A percentile compares a stretch with the other conserved stretches of the same genome.
Conservation (phyloP, 345 rosid genomes). For the Lepidium aucheri region DNA sequence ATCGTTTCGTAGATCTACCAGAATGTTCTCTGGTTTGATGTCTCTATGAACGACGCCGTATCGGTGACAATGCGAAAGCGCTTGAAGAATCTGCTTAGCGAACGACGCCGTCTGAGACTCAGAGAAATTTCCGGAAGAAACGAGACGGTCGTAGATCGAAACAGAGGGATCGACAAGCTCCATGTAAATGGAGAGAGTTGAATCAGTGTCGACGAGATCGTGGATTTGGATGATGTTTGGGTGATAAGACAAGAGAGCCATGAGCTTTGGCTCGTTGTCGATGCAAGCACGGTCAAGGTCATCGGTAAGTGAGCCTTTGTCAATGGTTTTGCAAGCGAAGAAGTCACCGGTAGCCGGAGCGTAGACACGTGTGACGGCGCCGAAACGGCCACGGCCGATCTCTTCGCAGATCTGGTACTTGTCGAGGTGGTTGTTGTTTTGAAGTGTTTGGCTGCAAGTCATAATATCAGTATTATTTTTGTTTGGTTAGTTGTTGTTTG, state of each 20-base stretch:
- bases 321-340: slow-evolving; percentile 64
- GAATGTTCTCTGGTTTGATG: slow-evolving; percentile 69
- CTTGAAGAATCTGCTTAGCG: slow-evolving; percentile 44
- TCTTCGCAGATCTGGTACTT: slow-evolving; percentile 60
- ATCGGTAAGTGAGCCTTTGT: slow-evolving; percentile 45
- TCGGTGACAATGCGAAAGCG: slow-evolving; percentile 63
- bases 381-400: slow-evolving; percentile 78
- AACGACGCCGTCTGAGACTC: slow-evolving; percentile 45
- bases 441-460: slow-evolving; percentile 26
- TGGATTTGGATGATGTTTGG: slow-evolving; percentile 54
- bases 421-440: slow-evolving; percentile 17
- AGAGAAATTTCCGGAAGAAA: slow-evolving; percentile 17
- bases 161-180: slow-evolving; percentile 47
- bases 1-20: slow-evolving; percentile 38
- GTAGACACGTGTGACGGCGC: slow-evolving; percentile 49
- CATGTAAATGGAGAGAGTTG: slow-evolving; percentile 43
- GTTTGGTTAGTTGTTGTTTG: not conserved
- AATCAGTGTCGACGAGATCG: slow-evolving; percentile 47
- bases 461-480: not conserved
- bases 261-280: slow-evolving; percentile 60
- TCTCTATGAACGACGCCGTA: slow-evolving; percentile 69
- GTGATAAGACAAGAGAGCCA: slow-evolving; percentile 47
- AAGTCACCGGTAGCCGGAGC: slow-evolving; percentile 35
- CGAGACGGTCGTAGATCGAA: slow-evolving; percentile 44
- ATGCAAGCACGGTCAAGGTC: slow-evolving; percentile 56